These are phyloP conservation scores for Hypoxylon sp. DNA, from an alignment of 2,329 filamentous ascomycete species.

Conservation along the genomic window DNA sequence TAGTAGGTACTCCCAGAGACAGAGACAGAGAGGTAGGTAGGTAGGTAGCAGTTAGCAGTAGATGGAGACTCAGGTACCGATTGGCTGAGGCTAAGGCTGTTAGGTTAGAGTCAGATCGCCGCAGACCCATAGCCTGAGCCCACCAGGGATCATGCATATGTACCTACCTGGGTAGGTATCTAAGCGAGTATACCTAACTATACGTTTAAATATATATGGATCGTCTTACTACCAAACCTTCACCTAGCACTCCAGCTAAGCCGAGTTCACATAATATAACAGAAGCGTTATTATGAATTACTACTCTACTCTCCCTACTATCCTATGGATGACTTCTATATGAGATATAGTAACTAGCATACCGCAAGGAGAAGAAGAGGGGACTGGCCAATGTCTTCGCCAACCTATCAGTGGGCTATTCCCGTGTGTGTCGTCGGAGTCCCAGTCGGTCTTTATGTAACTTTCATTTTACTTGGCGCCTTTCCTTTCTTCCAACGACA, in stretches of 20 bases:
- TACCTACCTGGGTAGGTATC: too few species aligned
- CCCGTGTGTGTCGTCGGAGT: constrained; percentile 65
- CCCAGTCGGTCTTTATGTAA: constrained; percentile 72
- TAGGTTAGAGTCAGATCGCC: too few species aligned
- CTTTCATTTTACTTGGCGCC: constrained; percentile 73
- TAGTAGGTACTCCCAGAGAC: constrained; percentile 1
- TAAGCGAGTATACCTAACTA: too few species aligned
- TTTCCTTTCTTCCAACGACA: constrained; percentile 81
- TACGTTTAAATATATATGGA: neutral
- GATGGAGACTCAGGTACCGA: too few species aligned
- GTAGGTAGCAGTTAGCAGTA: too few species aligned
- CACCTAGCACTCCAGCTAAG: neutral
- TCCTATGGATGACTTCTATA: neutral
- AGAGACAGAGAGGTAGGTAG: too few species aligned
- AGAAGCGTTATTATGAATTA: too few species aligned
- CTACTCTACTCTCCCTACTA: too few species aligned
- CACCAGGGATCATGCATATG: too few species aligned
- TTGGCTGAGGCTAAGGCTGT: too few species aligned
- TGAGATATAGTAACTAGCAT: neutral
- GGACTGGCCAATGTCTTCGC: constrained; percentile 45
- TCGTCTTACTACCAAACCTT: neutral
- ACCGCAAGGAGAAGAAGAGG: neutral
- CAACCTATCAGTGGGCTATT: constrained; percentile 50
- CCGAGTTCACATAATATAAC: too few species aligned
- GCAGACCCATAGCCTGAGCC: too few species aligned